phyloP scores from a whole-genome alignment of 306 rosid genomes.

The Ammopiptanthus mongolicus region DNA sequence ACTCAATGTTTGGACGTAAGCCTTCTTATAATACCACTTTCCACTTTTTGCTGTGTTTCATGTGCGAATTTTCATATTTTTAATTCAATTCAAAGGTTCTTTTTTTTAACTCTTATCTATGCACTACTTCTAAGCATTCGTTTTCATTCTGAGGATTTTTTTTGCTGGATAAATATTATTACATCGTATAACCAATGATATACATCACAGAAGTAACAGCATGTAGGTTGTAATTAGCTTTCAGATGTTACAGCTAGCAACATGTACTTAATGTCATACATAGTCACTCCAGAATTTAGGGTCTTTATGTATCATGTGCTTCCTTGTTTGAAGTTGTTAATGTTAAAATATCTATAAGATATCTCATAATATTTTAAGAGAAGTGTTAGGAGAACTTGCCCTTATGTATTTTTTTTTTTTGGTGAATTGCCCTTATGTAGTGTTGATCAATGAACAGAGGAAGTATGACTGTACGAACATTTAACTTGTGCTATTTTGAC shows the following conservation, averaged over 20 bases:
- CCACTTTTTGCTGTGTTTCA: not conserved
- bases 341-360: too few relatives aligned
- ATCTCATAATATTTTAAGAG: too few relatives aligned
- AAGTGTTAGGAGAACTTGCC: not conserved
- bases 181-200: not conserved
- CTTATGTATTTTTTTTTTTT: not conserved
- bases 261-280: not conserved
- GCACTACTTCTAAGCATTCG: not conserved
- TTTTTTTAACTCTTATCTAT: too few relatives aligned
- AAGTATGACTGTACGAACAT: not conserved
- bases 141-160: not conserved
- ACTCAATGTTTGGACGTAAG: slow-evolving; percentile 98
- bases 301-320: not conserved
- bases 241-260: not conserved
- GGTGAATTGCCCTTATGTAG: not conserved
- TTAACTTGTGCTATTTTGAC: not conserved
- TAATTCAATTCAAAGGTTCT: not conserved
- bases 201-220: not conserved
- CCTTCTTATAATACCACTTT: not conserved
- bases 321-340: too few relatives aligned
- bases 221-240: not conserved
- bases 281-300: not conserved
- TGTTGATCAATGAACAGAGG: not conserved
- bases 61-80: not conserved
- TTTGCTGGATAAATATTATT: not conserved